A percentile compares a stretch with the other conserved stretches of the same genome.
These are phyloP conservation scores for Nannizziopsis arthrosporioides DNA, from an alignment of 2,329 filamentous ascomycete genomes.

Conservation along the genomic window DNA sequence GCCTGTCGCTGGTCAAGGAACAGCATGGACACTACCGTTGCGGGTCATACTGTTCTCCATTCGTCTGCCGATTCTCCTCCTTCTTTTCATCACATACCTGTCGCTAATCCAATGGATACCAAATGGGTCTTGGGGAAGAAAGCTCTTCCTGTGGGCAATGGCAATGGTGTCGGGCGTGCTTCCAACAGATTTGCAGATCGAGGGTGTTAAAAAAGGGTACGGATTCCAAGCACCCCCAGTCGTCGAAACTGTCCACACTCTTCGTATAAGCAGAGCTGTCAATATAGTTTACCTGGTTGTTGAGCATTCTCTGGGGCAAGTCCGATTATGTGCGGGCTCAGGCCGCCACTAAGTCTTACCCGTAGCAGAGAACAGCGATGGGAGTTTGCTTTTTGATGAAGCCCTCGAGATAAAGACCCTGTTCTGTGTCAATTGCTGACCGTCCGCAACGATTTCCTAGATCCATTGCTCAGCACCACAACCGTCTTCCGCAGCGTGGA, in stretches of 20 bases:
- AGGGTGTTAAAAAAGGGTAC: conserved; percentile 84
- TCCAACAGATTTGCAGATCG: conserved; percentile 98
- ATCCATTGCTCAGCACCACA: conserved; percentile 57
- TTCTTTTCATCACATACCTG: conserved; percentile 60
- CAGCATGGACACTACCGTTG: conserved; percentile 51
- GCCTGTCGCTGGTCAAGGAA: conserved; percentile 57
- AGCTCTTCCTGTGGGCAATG: conserved; percentile 76
- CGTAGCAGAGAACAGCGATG: no score
- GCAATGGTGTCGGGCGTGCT: conserved; percentile 84
- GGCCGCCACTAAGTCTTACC: no score
- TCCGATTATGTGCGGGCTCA: no score
- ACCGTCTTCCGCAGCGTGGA: conserved; percentile 64
- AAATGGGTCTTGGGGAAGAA: conserved; percentile 56
- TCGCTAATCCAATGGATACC: conserved; percentile 72
- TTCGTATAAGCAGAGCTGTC: no score
- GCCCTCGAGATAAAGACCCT: neutral
- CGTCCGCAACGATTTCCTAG: conserved; percentile 23
- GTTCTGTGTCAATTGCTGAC: neutral
- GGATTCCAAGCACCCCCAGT: conserved; percentile 16
- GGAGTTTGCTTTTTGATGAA: neutral
- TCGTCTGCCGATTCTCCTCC: conserved; percentile 65
- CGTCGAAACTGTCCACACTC: neutral
- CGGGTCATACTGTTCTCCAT: conserved; percentile 65
- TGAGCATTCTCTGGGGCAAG: no score
- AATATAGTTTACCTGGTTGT: no score